phyloP scores from a whole-genome alignment of 2,329 filamentous ascomycete genomes.

The Sarocladiaceae sp. region DNA sequence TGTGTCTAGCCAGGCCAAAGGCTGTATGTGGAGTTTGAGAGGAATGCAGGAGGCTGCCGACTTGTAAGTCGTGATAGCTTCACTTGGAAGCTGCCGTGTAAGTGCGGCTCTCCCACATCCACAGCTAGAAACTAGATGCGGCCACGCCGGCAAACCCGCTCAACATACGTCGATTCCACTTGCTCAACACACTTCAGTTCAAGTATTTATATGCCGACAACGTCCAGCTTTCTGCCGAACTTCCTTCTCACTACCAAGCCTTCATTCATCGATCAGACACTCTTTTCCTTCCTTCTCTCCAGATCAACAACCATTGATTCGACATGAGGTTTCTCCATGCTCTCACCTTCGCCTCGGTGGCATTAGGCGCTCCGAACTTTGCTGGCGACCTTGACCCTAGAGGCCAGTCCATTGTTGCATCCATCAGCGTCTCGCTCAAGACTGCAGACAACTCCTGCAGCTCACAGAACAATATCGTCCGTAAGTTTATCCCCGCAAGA shows the following conservation, averaged over 20 bases:
- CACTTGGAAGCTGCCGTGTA: background rate
- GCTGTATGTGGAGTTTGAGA: too few relatives aligned
- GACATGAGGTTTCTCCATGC: slow-evolving; percentile 1
- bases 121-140: too few relatives aligned
- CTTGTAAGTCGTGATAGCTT: background rate
- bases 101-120: too few relatives aligned
- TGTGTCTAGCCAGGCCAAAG: too few relatives aligned
- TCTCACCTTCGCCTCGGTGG: slow-evolving; percentile 3
- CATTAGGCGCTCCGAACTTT: background rate
- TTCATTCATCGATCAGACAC: too few relatives aligned
- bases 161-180: too few relatives aligned
- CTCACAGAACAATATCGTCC: background rate
- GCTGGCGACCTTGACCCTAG: background rate
- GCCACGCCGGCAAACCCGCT: too few relatives aligned
- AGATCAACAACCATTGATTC: background rate
- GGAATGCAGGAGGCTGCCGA: background rate
- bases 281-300: too few relatives aligned
- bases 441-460: background rate
- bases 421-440: background rate
- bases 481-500: background rate
- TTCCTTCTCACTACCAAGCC: too few relatives aligned
- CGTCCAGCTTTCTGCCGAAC: too few relatives aligned
- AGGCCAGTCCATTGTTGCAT: background rate
- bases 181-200: too few relatives aligned
- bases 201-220: too few relatives aligned